Evolutionary conservation across 257 asterid genomes (phyloP), one percentile per base, ranked within the genome.

Genomic region (Fraxinus americana): DNA sequence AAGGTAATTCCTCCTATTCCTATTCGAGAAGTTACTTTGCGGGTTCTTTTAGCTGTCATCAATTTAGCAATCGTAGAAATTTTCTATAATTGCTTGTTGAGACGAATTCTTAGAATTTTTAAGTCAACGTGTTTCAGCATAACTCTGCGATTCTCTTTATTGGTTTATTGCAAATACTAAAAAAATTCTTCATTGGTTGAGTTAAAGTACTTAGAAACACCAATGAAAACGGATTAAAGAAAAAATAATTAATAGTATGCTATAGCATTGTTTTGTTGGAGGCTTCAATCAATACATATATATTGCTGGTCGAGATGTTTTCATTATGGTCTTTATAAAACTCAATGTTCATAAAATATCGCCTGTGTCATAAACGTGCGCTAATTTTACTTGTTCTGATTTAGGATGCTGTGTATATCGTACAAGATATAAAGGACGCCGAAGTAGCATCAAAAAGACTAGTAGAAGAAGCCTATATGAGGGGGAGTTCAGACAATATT

Each of bases 401-500:
- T 23, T 89, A 92, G 97, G 96, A 92, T 43, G 94, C 97, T 57
- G 96, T 90, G 71, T 75, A 83, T n/a, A 76, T 92, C 30, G 92
- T 90, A 85, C 87, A 88, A 79, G 90, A 83, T 48, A 85, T 90
- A 76, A 29, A 79, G 39, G 96, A 90, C 81, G 85, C 92, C 12
- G 94, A 92, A 81, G 90, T 85, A 59, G 96, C 97, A 78, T 85
- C 92, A 7, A 88, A 85, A 75, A 92, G 85, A 80, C 91, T 92
- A 11, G 80, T 82, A 30, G 89, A 89, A 79, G 96, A 89, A 85
- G 94, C 97, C 19, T 90, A 82, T 73, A 81, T 81, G 13, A 86
- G 75, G 79, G 97, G 97, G 43, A 92, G 96, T 83, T 83, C 91
- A 0, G 97, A 92, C 85, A 92, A 92, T 80, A 92, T 90, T 71